These are phyloP conservation scores for Lentithecium fluviatile DNA, from an alignment of 495 filamentous ascomycete genomes.

Conservation along the genomic window DNA sequence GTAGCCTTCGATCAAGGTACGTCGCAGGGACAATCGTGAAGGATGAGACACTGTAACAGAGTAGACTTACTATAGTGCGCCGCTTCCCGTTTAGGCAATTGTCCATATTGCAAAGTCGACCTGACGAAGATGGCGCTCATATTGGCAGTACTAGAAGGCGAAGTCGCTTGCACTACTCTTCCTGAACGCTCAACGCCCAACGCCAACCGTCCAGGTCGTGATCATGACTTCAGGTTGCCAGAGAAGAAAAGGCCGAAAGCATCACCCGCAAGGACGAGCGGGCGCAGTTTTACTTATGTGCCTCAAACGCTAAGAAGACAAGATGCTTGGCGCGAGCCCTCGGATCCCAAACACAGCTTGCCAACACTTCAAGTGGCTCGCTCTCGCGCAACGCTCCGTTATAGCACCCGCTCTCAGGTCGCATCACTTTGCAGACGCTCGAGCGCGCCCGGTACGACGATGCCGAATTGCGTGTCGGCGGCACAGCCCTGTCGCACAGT, in stretches of 20 bases:
- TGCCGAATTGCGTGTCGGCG: no score
- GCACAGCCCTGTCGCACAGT: no score
- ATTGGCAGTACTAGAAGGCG: not conserved
- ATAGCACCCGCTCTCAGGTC: no score
- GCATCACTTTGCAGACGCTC: no score
- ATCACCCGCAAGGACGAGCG: slow-evolving; percentile 12
- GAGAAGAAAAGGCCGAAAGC: not conserved
- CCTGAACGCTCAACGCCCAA: not conserved
- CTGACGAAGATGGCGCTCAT: not conserved
- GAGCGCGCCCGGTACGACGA: no score
- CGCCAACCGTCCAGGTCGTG: not conserved
- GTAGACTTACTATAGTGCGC: slow-evolving; percentile 10
- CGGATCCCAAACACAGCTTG: no score
- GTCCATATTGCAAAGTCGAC: not conserved
- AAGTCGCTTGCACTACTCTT: not conserved
- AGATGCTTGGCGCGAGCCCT: slow-evolving; percentile 17
- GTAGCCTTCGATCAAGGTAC: not conserved
- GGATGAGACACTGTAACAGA: not conserved
- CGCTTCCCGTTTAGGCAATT: slow-evolving; percentile 7
- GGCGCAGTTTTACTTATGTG: slow-evolving; percentile 24
- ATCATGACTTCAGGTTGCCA: not conserved
- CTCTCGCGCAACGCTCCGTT: no score
- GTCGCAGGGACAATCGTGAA: not conserved
- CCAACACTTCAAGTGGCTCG: no score
- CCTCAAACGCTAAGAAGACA: slow-evolving; percentile 19